These are phyloP conservation scores for Marchantia polymorpha DNA, from an alignment of 225 moss, liverwort and hornwort species.

Conservation along the genomic window DNA sequence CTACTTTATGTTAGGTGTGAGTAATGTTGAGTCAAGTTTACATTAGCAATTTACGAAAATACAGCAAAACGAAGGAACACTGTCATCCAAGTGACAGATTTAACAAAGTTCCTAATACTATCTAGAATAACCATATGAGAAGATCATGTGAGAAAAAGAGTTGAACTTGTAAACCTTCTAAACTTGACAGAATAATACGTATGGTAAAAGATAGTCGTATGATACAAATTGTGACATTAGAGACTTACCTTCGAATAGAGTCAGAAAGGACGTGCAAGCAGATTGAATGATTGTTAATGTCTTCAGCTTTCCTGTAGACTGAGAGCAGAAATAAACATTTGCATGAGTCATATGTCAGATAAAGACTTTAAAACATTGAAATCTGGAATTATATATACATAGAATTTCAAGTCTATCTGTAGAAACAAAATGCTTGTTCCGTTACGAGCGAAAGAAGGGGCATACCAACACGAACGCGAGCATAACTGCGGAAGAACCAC, in stretches of 20 bases:
- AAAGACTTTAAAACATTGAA: background rate
- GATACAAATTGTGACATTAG: background rate
- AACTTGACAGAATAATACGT: too few species aligned
- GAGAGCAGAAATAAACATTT: constrained; percentile 14
- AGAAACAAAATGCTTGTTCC: background rate
- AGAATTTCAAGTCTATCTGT: background rate
- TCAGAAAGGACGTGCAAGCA: constrained; percentile 91
- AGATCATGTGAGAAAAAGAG: too few species aligned
- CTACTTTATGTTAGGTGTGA: background rate
- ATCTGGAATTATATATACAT: background rate
- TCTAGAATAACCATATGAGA: too few species aligned
- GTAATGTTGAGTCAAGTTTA: background rate
- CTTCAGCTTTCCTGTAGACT: constrained; percentile 84
- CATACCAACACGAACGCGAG: constrained; percentile 71
- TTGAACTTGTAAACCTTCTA: too few species aligned
- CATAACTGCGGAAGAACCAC: constrained; percentile 85
- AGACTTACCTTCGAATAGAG: constrained; percentile 71
- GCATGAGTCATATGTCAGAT: too few species aligned
- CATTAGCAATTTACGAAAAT: too few species aligned
- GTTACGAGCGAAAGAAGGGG: background rate
- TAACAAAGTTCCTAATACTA: too few species aligned
- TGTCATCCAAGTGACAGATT: too few species aligned
- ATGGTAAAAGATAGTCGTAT: too few species aligned
- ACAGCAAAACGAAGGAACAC: too few species aligned
- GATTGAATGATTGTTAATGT: constrained; percentile 86